These are phyloP conservation scores for Stephanodiscus minutulus DNA, from an alignment of 108 stramenopile species.

Conservation along the genomic window DNA sequence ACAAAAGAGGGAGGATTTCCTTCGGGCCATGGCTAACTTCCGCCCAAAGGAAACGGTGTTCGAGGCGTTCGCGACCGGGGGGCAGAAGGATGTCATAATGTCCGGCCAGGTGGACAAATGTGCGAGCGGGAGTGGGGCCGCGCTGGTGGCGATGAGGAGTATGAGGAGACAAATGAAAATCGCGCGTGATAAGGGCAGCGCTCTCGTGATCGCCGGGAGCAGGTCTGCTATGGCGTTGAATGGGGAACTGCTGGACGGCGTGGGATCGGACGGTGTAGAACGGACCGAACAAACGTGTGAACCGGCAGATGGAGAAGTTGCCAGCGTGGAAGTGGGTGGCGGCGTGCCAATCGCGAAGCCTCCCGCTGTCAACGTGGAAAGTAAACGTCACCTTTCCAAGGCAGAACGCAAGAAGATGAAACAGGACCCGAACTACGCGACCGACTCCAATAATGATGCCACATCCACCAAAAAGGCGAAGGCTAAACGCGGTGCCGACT, in stretches of 20 bases:
- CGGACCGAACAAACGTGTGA: slow-evolving; percentile 12
- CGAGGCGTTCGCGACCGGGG: slow-evolving; percentile 92
- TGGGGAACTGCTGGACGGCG: slow-evolving; percentile 44
- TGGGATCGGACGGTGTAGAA: slow-evolving; percentile 13
- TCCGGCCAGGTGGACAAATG: slow-evolving; percentile 82
- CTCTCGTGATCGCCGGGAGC: slow-evolving; percentile 80
- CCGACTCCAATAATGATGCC: slow-evolving; percentile 1
- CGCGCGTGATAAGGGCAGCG: slow-evolving; percentile 76
- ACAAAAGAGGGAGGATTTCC: slow-evolving; percentile 78
- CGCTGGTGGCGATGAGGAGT: slow-evolving; percentile 85
- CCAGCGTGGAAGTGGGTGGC: neutral
- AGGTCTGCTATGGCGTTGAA: slow-evolving; percentile 53
- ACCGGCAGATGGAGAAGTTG: neutral
- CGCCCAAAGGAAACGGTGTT: slow-evolving; percentile 97
- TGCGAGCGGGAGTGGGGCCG: slow-evolving; percentile 57
- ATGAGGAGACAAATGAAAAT: slow-evolving; percentile 91
- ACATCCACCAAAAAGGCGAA: slow-evolving; percentile 54
- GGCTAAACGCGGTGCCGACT: slow-evolving; percentile 62
- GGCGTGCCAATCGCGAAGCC: neutral
- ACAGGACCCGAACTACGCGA: slow-evolving; percentile 55
- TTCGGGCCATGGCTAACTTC: slow-evolving; percentile 86
- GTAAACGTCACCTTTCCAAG: slow-evolving; percentile 87
- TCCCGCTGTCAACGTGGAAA: slow-evolving; percentile 5
- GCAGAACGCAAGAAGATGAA: slow-evolving; percentile 90
- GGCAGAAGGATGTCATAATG: slow-evolving; percentile 71